Evolutionary conservation across 2,329 filamentous ascomycete genomes (phyloP).

Genomic region (Botryotinia narcissicola): DNA sequence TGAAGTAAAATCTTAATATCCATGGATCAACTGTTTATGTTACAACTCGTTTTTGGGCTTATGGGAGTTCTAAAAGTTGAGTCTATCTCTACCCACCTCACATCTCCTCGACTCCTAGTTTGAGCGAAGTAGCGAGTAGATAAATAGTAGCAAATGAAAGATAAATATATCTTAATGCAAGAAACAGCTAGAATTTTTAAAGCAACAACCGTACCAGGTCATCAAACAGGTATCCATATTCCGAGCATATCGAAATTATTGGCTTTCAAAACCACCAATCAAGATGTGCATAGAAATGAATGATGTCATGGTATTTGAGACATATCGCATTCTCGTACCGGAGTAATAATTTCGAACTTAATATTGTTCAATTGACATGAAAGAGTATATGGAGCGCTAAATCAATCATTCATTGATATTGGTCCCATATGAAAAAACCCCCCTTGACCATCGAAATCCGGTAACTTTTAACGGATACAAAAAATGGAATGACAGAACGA

Average conservation of each 20-base stretch:
- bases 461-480: background rate
- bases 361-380: background rate
- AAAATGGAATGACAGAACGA: background rate
- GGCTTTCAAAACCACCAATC: background rate
- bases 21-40: background rate
- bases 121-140: background rate
- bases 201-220: background rate
- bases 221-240: background rate
- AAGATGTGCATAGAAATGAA: background rate
- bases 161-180: background rate
- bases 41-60: background rate
- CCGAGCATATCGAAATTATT: background rate
- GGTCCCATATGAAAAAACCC: background rate
- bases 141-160: background rate
- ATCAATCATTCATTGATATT: slow-evolving; percentile 5
- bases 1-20: background rate
- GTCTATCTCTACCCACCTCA: background rate
- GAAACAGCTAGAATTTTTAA: background rate
- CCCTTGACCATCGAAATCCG: background rate
- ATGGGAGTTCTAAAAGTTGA: background rate
- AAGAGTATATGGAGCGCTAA: background rate
- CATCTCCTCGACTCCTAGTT: background rate
- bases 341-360: background rate
- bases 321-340: background rate
- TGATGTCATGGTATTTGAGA: background rate